phyloP scores from a whole-genome alignment of 345 rosid genomes.

The Dipteronia dyeriana region DNA sequence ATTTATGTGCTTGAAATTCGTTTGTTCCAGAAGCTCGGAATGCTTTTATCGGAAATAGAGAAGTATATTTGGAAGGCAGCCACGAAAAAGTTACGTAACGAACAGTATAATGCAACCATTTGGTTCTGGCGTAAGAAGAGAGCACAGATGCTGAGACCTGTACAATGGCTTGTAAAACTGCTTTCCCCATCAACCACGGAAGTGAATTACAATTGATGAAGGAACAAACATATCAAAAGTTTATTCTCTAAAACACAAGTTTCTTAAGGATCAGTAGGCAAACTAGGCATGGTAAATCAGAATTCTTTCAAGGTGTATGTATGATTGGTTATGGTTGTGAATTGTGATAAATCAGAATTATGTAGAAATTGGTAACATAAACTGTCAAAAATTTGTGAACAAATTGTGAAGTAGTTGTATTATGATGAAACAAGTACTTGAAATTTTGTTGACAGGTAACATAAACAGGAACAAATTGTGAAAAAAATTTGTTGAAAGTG shows the following conservation, averaged over 20 bases:
- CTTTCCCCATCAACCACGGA: conserved; percentile 63
- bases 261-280: too few relatives aligned
- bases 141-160: conserved; percentile 71
- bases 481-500: too few relatives aligned
- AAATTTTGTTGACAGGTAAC: too few relatives aligned
- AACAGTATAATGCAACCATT: conserved; percentile 89
- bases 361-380: too few relatives aligned
- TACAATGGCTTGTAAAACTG: conserved; percentile 68
- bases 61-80: conserved; percentile 97
- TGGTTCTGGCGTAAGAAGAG: conserved; percentile 96
- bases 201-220: conserved; percentile 32
- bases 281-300: too few relatives aligned
- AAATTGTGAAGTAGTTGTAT: too few relatives aligned
- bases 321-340: conserved; percentile 21
- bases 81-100: conserved; percentile 78
- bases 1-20: not conserved
- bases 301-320: not conserved
- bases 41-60: conserved; percentile 90
- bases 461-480: too few relatives aligned
- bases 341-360: conserved; percentile 12
- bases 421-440: too few relatives aligned
- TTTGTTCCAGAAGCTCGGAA: too few relatives aligned
- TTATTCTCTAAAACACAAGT: too few relatives aligned
- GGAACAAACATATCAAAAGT: not conserved
- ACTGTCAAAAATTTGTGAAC: too few relatives aligned